Conservation (phyloP, 768 basidiomycete species). For the Mycena vulgaris region DNA sequence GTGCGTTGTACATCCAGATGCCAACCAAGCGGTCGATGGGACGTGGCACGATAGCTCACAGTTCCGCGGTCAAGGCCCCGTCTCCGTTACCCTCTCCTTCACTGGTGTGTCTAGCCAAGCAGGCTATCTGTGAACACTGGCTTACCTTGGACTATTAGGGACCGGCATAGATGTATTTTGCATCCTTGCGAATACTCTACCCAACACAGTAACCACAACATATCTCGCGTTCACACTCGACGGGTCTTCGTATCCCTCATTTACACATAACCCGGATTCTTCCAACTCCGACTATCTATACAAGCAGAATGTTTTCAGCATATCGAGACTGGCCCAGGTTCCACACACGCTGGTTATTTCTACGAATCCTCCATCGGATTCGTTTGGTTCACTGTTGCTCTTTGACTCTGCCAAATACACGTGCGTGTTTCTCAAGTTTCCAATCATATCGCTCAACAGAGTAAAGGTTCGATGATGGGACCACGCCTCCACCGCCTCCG, state of each 20-base stretch:
- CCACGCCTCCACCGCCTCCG: neutral
- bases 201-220: neutral
- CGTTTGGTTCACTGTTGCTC: conserved; percentile 15
- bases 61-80: neutral
- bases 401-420: conserved; percentile 33
- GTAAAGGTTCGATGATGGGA: neutral
- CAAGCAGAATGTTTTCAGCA: conserved; percentile 1
- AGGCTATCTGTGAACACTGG: neutral
- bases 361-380: conserved; percentile 21
- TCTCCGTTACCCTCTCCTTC: conserved; percentile 30
- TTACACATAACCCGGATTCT: conserved; percentile 13
- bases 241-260: conserved; percentile 3
- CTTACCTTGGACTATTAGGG: neutral
- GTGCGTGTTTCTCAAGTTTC: neutral
- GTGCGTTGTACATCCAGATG: conserved; percentile 22
- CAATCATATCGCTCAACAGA: neutral
- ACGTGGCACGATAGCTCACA: conserved; percentile 36
- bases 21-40: neutral
- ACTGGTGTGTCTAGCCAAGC: conserved; percentile 18
- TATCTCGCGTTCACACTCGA: conserved; percentile 27
- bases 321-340: neutral
- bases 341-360: conserved; percentile 18
- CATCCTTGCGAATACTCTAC: conserved; percentile 21
- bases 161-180: conserved; percentile 20
- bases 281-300: conserved; percentile 17